Conservation (phyloP, 78 protist genomes). For the Speleostelium caveatum region DNA sequence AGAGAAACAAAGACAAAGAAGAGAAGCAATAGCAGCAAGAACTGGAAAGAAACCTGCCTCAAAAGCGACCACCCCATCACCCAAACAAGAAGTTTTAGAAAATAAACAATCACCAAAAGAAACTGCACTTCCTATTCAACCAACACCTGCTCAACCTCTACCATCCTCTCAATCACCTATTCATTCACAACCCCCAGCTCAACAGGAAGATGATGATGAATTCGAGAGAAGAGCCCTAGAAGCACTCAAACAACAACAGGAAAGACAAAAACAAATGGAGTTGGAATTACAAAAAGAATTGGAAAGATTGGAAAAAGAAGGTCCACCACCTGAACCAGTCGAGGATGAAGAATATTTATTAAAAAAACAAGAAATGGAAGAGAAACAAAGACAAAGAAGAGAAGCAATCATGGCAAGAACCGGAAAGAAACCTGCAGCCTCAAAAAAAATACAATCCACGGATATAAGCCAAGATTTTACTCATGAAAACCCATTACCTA, state of each 20-base stretch:
- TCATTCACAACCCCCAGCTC: neutral
- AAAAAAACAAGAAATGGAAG: conserved; percentile 7
- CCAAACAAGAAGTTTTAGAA: neutral
- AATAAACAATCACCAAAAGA: neutral
- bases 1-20: conserved; percentile 12
- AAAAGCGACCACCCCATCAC: no score
- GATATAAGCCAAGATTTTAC: neutral
- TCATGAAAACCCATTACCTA: no score
- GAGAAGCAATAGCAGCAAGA: neutral
- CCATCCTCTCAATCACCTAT: neutral
- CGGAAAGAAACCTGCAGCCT: neutral
- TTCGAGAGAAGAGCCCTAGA: conserved; percentile 20
- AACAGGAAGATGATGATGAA: conserved; percentile 4
- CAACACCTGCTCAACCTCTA: neutral
- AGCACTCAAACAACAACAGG: conserved; percentile 45
- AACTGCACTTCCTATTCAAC: neutral
- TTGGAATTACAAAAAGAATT: conserved; percentile 15
- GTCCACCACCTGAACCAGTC: neutral
- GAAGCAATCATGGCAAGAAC: neutral
- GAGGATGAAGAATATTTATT: conserved; percentile 2
- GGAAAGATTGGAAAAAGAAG: conserved; percentile 38
- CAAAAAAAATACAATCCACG: neutral
- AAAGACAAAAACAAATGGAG: conserved; percentile 37
- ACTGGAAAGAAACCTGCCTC: no score
- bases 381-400: neutral